Evolutionary conservation across 2,329 filamentous ascomycete species (phyloP).

Genomic region (Coniochaeta hoffmannii): DNA sequence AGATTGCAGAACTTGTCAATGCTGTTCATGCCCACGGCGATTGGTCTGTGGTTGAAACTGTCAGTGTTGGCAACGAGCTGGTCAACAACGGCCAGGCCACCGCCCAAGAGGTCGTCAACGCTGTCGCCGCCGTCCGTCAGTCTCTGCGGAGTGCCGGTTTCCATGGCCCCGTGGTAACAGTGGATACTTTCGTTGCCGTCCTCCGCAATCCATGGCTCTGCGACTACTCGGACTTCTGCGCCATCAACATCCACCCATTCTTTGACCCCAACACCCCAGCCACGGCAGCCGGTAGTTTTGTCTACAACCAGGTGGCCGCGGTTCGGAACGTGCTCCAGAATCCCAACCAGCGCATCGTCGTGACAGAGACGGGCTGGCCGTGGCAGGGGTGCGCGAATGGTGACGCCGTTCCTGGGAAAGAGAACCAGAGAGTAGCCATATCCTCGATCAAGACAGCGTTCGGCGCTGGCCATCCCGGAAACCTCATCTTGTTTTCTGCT

Average conservation of each 20-base stretch:
- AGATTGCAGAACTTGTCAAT: conserved; percentile 53
- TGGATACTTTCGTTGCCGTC: conserved; percentile 71
- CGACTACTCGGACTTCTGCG: conserved; percentile 66
- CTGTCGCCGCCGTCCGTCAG: conserved; percentile 48
- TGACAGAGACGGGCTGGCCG: conserved; percentile 85
- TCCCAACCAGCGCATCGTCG: conserved; percentile 52
- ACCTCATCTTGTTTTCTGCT: conserved; percentile 68
- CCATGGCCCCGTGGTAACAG: conserved; percentile 65
- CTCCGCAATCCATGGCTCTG: conserved; percentile 63
- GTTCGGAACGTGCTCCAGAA: conserved; percentile 34
- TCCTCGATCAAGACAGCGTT: conserved; percentile 56
- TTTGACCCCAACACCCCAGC: conserved; percentile 61
- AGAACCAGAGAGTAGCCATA: conserved; percentile 61
- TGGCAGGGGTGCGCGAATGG: conserved; percentile 59
- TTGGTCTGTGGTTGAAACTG: conserved; percentile 63
- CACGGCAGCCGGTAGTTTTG: conserved; percentile 58
- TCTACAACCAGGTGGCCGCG: conserved; percentile 44
- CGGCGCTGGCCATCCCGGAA: conserved; percentile 28
- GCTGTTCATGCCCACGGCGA: conserved; percentile 45
- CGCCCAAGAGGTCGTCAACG: conserved; percentile 45
- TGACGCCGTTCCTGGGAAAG: conserved; percentile 57
- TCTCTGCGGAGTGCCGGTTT: conserved; percentile 58
- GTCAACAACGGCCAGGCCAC: conserved; percentile 57
- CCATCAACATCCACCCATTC: conserved; percentile 78
- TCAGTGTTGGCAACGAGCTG: conserved; percentile 75